A percentile compares a stretch with the other conserved stretches of the same genome.
Evolutionary conservation across 495 filamentous ascomycete species (phyloP).

Genomic region (Penicillium flavigenum): DNA sequence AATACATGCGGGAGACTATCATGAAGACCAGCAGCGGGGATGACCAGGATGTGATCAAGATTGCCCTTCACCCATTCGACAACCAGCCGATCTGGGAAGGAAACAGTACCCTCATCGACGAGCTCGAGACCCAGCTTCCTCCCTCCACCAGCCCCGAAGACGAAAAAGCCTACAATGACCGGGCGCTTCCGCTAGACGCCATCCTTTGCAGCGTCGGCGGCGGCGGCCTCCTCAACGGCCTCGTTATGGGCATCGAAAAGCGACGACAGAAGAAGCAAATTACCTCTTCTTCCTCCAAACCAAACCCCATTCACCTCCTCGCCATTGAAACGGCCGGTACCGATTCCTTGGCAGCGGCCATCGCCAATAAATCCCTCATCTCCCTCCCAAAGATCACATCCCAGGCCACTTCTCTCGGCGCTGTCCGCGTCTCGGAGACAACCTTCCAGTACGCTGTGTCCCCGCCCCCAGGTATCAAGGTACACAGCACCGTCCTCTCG

Average conservation of each 20-base stretch:
- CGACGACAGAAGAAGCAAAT: conserved; percentile 31
- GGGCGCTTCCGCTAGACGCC: conserved; percentile 54
- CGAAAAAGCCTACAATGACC: conserved; percentile 33
- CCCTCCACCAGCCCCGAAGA: conserved; percentile 34
- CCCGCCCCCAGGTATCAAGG: conserved; percentile 42
- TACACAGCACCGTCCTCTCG: conserved; percentile 67
- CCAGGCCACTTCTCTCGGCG: conserved; percentile 77
- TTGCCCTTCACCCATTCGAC: conserved; percentile 79
- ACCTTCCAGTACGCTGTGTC: conserved; percentile 62
- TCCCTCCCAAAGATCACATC: conserved; percentile 74
- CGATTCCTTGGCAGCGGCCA: conserved; percentile 61
- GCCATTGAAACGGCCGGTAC: conserved; percentile 85
- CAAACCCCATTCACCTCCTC: conserved; percentile 55
- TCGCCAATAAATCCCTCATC: conserved; percentile 60
- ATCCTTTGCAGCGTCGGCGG: conserved; percentile 86
- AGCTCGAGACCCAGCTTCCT: conserved; percentile 62
- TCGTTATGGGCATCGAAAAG: conserved; percentile 69
- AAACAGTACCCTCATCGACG: conserved; percentile 68
- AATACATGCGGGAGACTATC: conserved; percentile 61
- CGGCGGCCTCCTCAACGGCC: conserved; percentile 79
- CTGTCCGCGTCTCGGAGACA: conserved; percentile 66
- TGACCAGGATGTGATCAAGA: conserved; percentile 65
- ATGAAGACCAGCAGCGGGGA: conserved; percentile 44
- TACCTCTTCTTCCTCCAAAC: conserved; percentile 7
- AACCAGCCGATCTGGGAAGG: conserved; percentile 83